A percentile compares a stretch with the other conserved stretches of the same genome.
Evolutionary conservation across 495 filamentous ascomycete species (phyloP).

Genomic region (Parmelia sp.): DNA sequence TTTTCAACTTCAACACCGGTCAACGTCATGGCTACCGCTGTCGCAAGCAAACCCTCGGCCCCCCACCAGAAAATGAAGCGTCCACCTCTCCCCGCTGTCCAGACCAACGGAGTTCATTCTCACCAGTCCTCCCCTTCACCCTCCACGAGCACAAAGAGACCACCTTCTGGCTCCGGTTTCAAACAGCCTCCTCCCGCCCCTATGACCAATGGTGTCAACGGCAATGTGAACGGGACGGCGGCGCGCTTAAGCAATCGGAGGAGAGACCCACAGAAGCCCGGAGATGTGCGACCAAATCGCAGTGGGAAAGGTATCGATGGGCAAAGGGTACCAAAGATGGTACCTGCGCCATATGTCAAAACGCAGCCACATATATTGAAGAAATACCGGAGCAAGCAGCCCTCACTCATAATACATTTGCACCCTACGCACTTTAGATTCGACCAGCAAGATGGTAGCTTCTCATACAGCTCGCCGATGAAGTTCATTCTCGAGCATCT

Average conservation of each 20-base stretch:
- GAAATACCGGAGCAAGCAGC: constrained; percentile 68
- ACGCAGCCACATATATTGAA: constrained; percentile 70
- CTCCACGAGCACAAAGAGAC: constrained; percentile 56
- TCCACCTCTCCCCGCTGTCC: constrained; percentile 60
- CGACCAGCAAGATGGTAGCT: constrained; percentile 88
- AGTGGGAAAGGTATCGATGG: constrained; percentile 36
- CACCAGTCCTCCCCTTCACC: constrained; percentile 63
- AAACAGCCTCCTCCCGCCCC: constrained; percentile 35
- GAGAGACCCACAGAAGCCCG: constrained; percentile 45
- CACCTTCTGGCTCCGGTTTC: constrained; percentile 40
- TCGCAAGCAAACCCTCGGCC: constrained; percentile 48
- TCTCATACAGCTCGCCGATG: constrained; percentile 88
- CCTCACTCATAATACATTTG: constrained; percentile 81
- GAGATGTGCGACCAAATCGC: constrained; percentile 34
- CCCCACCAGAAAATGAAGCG: constrained; percentile 61
- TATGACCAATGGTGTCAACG: constrained; percentile 38
- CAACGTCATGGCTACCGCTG: constrained; percentile 44
- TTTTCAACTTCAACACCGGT: neutral
- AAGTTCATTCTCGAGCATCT: constrained; percentile 74
- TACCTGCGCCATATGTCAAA: constrained; percentile 52
- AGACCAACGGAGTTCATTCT: constrained; percentile 60
- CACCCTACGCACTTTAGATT: constrained; percentile 84
- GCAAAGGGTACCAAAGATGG: constrained; percentile 36
- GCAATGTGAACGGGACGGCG: constrained; percentile 35
- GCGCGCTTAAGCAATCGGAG: constrained; percentile 50